Evolutionary conservation across 2,329 filamentous ascomycete species (phyloP), one percentile per base, ranked within the genome.

Genomic region (Penicillium sp.): DNA sequence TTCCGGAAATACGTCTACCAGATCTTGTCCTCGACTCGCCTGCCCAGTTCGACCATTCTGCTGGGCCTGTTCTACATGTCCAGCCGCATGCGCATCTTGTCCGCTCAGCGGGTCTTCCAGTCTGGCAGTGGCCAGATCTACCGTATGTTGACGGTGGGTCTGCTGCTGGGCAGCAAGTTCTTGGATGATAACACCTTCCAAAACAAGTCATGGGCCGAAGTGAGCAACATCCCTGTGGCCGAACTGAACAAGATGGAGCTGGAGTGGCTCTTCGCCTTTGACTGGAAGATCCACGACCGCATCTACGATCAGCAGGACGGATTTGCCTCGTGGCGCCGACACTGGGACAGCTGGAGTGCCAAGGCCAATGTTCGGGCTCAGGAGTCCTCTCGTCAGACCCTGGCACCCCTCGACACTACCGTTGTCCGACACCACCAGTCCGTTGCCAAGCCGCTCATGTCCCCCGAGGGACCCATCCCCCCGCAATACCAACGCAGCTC

Each of bases 101-200:
- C 87, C 67, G 76, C 77, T 26, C 79, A 81, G 59, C 80, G 78
- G 15, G 81, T 85, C 40, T 88, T 86, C 71, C 83, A 85, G 30
- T 78, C 82, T 55, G 82, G 81, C 44, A 86, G 82, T 58, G 90
- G 89, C 47, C 89, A 95, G 74, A 86, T 96, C 58, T 96, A 94
- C 84, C 90, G 92, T 63, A 89, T 96, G 81, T 85, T 97, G 66
- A 96, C 93, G 7, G 90, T 94, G 40, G 88, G 91, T 8, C 82
- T 97, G 60, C 85, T 97, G 56, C 84, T 97, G 57, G 93, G 92
- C 63, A 96, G 92, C 87, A 97, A 97, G 81, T 97, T 97, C 73
- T 83, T 97, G 68, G 93, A 97, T 73, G 93, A 97, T 83, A 97
- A 97, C 80, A 97, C 93, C 6, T 97, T 97, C 80, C 93, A 97